These are phyloP conservation scores for Microsporum canis DNA, from an alignment of 2,329 filamentous ascomycete genomes.

Conservation along the genomic window DNA sequence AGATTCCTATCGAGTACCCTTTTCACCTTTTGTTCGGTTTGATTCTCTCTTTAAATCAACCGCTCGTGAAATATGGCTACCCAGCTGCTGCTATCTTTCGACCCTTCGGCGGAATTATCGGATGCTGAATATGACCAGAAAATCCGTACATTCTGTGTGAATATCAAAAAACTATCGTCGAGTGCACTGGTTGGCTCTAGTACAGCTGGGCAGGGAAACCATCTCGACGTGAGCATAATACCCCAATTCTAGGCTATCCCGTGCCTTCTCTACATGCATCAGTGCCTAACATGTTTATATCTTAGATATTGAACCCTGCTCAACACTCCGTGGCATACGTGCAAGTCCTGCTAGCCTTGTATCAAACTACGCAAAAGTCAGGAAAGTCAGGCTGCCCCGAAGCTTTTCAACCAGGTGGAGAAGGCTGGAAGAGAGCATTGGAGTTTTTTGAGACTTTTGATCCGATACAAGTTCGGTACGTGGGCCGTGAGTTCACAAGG, in stretches of 20 bases:
- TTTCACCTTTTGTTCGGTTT: not conserved
- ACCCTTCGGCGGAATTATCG: constrained; percentile 26
- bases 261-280: not conserved
- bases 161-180: constrained; percentile 28
- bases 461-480: constrained; percentile 35
- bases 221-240: constrained; percentile 24
- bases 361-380: constrained; percentile 30
- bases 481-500: constrained; percentile 24
- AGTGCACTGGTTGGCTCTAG: constrained; percentile 22
- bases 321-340: constrained; percentile 51
- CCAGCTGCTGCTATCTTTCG: constrained; percentile 27
- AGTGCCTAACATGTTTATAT: not conserved
- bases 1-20: not conserved
- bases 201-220: constrained; percentile 24
- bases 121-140: constrained; percentile 36
- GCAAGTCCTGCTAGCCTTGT: constrained; percentile 41
- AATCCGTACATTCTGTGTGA: constrained; percentile 30
- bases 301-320: constrained; percentile 39
- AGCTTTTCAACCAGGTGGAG: constrained; percentile 33
- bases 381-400: constrained; percentile 27
- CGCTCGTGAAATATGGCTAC: not conserved
- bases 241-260: not conserved
- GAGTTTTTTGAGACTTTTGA: constrained; percentile 45
- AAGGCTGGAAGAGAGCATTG: constrained; percentile 41
- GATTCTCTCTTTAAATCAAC: not conserved